Evolutionary conservation across 805 yeast species (phyloP).

Genomic region (Candida piceae): DNA sequence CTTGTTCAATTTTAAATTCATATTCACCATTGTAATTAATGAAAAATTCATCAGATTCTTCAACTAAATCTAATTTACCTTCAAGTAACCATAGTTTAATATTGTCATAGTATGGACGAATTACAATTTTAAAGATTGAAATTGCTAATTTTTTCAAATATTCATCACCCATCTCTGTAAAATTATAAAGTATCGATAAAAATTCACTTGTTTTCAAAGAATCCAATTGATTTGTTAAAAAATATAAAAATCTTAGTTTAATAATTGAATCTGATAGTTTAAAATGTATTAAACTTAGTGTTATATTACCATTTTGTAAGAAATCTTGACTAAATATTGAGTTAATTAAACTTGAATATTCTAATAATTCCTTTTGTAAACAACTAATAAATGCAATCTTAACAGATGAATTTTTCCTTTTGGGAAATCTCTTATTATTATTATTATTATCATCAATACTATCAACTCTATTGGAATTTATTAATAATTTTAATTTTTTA

Average conservation of each 20-base stretch:
- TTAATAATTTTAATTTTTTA: constrained; percentile 36
- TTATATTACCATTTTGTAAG: constrained; percentile 27
- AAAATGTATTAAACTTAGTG: constrained; percentile 31
- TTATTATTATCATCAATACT: not conserved
- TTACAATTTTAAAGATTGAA: constrained; percentile 39
- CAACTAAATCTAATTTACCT: constrained; percentile 55
- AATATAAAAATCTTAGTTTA: constrained; percentile 53
- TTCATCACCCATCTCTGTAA: constrained; percentile 61
- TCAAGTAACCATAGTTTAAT: constrained; percentile 61
- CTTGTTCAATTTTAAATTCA: constrained; percentile 22
- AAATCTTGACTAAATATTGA: constrained; percentile 24
- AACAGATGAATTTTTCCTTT: constrained; percentile 39
- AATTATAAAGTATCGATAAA: constrained; percentile 45
- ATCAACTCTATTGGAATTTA: constrained; percentile 22
- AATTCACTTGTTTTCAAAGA: constrained; percentile 42
- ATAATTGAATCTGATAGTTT: constrained; percentile 46
- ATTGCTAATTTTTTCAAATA: constrained; percentile 39
- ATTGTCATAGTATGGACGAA: constrained; percentile 56
- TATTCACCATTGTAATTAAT: not conserved
- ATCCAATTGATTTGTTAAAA: constrained; percentile 33
- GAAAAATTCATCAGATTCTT: constrained; percentile 38
- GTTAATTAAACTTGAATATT: constrained; percentile 35
- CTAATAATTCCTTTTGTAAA: constrained; percentile 33
- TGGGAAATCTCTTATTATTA: not conserved
- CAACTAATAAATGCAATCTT: constrained; percentile 55